Conservation (phyloP, 2,329 filamentous ascomycete species). For the Zymoseptoria tritici region DNA sequence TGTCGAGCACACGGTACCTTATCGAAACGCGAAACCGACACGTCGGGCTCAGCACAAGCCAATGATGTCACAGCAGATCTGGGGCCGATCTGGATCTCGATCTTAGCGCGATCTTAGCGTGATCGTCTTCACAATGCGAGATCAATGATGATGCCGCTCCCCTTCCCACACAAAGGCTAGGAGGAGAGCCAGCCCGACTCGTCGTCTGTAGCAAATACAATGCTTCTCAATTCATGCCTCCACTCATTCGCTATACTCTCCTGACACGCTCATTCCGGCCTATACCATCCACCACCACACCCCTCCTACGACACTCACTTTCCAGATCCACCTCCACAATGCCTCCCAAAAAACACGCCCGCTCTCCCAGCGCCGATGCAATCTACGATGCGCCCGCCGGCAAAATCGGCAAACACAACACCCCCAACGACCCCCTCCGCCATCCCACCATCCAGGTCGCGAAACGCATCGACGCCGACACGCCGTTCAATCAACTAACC, state of each 20-base stretch:
- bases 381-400: not conserved
- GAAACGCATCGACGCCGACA: constrained; percentile 41
- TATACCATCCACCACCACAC: not conserved
- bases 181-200: not conserved
- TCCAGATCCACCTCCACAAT: not conserved
- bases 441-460: constrained; percentile 44
- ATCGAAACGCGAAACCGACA: not conserved
- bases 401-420: not conserved
- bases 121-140: not conserved
- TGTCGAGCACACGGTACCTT: not conserved
- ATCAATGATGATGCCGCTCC: not conserved
- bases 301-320: not conserved
- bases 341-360: constrained; percentile 16
- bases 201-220: not conserved
- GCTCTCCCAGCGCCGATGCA: constrained; percentile 10
- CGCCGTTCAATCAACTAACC: constrained; percentile 38
- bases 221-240: not conserved
- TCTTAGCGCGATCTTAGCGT: not conserved
- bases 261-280: not conserved
- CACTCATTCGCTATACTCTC: not conserved
- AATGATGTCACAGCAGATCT: not conserved
- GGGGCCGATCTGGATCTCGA: not conserved
- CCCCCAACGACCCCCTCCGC: constrained; percentile 21
- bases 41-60: not conserved
- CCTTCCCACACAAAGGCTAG: not conserved